phyloP scores from a whole-genome alignment of 192 early-diverging fungal genomes.

The Allomyces macrogynus region DNA sequence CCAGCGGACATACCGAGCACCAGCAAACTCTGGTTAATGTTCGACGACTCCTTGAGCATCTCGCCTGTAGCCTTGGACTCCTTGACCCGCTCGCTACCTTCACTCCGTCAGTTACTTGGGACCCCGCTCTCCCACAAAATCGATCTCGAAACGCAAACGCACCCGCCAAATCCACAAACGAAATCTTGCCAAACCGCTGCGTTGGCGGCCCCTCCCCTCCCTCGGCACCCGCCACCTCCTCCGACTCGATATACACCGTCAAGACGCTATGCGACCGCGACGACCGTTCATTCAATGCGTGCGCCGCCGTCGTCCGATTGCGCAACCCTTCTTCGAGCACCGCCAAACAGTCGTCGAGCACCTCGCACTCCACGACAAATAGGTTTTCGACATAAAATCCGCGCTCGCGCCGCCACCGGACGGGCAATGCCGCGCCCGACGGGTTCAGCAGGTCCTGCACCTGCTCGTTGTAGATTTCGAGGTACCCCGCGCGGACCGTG shows the following conservation, averaged over 20 bases:
- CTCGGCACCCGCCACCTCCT: constrained; percentile 2
- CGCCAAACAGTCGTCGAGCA: constrained; percentile 25
- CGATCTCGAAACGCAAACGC: background rate
- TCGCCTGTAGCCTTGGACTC: constrained; percentile 26
- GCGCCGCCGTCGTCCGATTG: constrained; percentile 30
- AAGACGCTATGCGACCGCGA: constrained; percentile 28
- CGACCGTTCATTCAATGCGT: constrained; percentile 32
- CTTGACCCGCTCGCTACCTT: constrained; percentile 32
- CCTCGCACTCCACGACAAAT: constrained; percentile 24
- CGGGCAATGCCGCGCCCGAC: constrained; percentile 12
- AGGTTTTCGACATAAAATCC: constrained; percentile 37
- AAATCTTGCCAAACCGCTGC: constrained; percentile 23
- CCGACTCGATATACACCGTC: constrained; percentile 25
- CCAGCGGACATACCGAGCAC: constrained; percentile 17
- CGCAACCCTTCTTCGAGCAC: constrained; percentile 33
- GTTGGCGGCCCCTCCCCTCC: constrained; percentile 5
- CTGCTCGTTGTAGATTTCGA: constrained; percentile 40
- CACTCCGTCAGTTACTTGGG: background rate
- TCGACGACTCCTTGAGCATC: constrained; percentile 24
- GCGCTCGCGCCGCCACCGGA: constrained; percentile 17
- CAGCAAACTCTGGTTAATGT: constrained; percentile 34
- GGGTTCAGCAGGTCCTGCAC: constrained; percentile 27
- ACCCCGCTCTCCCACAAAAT: background rate
- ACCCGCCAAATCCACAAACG: constrained; percentile 39
- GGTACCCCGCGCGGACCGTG: constrained; percentile 17